Conservation (phyloP, 306 rosid species). For the Notholithocarpus densiflorus region DNA sequence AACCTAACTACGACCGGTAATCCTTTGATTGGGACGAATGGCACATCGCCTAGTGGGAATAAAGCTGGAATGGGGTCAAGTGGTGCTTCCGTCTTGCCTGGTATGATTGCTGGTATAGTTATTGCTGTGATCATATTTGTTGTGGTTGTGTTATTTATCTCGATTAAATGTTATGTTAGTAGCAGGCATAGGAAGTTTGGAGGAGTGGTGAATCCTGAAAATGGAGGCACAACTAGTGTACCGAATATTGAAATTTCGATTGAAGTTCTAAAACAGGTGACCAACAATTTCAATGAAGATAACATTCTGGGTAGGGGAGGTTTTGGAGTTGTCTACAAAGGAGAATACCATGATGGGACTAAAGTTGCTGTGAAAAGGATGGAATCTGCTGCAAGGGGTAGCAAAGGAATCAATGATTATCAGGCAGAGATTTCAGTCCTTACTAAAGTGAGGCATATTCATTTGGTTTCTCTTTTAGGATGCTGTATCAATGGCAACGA, state of each 20-base stretch:
- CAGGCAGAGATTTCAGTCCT: conserved; percentile 82
- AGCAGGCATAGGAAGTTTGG: conserved; percentile 45
- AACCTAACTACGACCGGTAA: conserved; percentile 46
- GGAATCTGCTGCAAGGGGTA: conserved; percentile 56
- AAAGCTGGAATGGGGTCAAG: conserved; percentile 20
- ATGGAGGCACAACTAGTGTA: conserved; percentile 51
- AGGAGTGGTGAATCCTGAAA: conserved; percentile 50
- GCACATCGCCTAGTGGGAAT: conserved; percentile 21
- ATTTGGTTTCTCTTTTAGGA: conserved; percentile 81
- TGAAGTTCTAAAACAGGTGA: conserved; percentile 63
- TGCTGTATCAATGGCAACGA: conserved; percentile 73
- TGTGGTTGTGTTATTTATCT: conserved; percentile 50
- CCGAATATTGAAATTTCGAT: conserved; percentile 55
- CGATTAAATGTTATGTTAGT: conserved; percentile 48
- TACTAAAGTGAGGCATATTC: conserved; percentile 73
- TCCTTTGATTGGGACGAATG: conserved; percentile 40
- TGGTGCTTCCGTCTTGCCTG: conserved; percentile 26
- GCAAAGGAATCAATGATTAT: conserved; percentile 68
- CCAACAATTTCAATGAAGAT: conserved; percentile 61
- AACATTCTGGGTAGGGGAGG: conserved; percentile 87
- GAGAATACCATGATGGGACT: conserved; percentile 74
- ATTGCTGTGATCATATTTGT: conserved; percentile 46
- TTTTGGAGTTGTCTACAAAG: conserved; percentile 83
- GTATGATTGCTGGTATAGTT: conserved; percentile 59
- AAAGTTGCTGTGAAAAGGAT: conserved; percentile 83